Conservation (phyloP, 176 grass and related monocot genomes). For the Miscanthus lutarioriparius region DNA sequence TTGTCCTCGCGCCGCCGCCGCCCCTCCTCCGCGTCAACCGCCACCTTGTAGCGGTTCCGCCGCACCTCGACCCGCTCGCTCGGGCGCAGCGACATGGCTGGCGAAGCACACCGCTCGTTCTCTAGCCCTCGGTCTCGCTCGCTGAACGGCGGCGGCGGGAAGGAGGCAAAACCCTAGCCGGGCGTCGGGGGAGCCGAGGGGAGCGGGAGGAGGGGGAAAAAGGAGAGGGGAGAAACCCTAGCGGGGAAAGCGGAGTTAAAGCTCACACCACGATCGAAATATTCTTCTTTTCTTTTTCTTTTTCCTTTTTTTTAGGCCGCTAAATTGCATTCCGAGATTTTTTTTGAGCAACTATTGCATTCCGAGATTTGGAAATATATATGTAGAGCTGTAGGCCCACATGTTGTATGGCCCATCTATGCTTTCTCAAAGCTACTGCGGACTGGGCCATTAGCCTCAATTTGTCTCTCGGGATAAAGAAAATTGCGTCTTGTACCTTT, state of each 20-base stretch:
- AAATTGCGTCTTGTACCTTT: too few species aligned
- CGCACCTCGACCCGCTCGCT: constrained; percentile 74
- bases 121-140: not conserved
- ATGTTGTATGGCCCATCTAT: not conserved
- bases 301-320: not conserved
- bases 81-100: constrained; percentile 75
- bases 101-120: not conserved
- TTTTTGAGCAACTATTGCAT: too few species aligned
- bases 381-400: not conserved
- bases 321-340: not conserved
- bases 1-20: constrained; percentile 91
- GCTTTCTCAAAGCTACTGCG: not conserved
- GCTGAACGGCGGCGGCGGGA: not conserved
- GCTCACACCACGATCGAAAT: constrained; percentile 50
- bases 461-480: too few species aligned
- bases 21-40: constrained; percentile 91
- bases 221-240: constrained; percentile 65
- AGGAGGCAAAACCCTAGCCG: constrained; percentile 64
- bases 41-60: constrained; percentile 90
- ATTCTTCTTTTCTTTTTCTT: constrained; percentile 26
- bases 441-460: not conserved
- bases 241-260: constrained; percentile 46
- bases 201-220: not conserved
- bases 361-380: not conserved
- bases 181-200: constrained; percentile 26